phyloP scores from a whole-genome alignment of 2,329 filamentous ascomycete species.

The Exophiala sp. region DNA sequence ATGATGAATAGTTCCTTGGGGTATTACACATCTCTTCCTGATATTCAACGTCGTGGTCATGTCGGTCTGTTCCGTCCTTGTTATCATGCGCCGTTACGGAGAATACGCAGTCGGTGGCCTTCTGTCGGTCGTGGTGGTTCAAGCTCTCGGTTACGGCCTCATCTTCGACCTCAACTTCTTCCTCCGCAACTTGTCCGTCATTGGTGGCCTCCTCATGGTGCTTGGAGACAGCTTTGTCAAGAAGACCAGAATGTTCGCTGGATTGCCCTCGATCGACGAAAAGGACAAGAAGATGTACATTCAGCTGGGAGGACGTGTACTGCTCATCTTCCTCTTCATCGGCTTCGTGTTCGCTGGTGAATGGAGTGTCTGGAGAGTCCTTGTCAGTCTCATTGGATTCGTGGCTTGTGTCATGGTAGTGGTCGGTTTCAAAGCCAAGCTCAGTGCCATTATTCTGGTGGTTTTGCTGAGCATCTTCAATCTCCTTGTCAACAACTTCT shows the following conservation, averaged over 20 bases:
- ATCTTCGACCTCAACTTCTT: slow-evolving; percentile 99
- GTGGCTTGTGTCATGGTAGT: slow-evolving; percentile 97
- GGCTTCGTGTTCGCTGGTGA: slow-evolving; percentile 94
- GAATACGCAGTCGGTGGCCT: slow-evolving; percentile 90
- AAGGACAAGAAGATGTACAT: slow-evolving; percentile 99
- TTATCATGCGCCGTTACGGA: slow-evolving; percentile 88
- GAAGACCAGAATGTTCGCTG: slow-evolving; percentile 95
- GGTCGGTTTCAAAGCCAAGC: slow-evolving; percentile 99
- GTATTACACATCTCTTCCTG: slow-evolving; percentile 89
- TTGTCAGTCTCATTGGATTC: slow-evolving; percentile 80
- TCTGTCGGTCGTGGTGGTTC: slow-evolving; percentile 83
- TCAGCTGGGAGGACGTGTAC: slow-evolving; percentile 90
- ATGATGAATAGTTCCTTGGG: slow-evolving; percentile 66
- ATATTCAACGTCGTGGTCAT: slow-evolving; percentile 87
- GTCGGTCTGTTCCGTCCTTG: slow-evolving; percentile 73
- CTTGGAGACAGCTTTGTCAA: slow-evolving; percentile 96
- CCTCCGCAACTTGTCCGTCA: slow-evolving; percentile 95
- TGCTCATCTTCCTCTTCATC: slow-evolving; percentile 95
- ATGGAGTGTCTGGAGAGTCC: slow-evolving; percentile 83
- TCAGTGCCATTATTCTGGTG: slow-evolving; percentile 91
- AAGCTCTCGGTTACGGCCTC: slow-evolving; percentile 92
- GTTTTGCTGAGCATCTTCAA: slow-evolving; percentile 97
- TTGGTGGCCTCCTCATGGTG: slow-evolving; percentile 96
- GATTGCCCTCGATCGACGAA: slow-evolving; percentile 89
- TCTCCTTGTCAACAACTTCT: slow-evolving; percentile 98